phyloP scores from a whole-genome alignment of 2,329 filamentous ascomycete genomes.

The Gyromitra esculenta region DNA sequence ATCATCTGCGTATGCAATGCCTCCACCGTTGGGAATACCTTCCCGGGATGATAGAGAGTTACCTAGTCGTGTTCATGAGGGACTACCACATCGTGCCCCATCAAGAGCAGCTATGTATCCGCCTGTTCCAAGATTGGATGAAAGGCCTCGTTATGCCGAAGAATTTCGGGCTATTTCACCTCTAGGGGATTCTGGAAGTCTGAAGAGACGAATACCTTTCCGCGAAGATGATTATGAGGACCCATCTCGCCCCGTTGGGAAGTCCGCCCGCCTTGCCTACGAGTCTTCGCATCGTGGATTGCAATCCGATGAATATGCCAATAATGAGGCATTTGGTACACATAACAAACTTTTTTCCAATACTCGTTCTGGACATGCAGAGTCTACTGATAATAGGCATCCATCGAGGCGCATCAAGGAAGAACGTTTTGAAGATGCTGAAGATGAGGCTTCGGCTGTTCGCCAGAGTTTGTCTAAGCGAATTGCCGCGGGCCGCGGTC shows the following conservation, averaged over 20 bases:
- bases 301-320: conserved; percentile 49
- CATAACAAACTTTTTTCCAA: conserved; percentile 48
- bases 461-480: conserved; percentile 52
- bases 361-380: conserved; percentile 48
- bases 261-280: conserved; percentile 54
- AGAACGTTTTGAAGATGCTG: conserved; percentile 50
- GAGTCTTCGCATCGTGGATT: conserved; percentile 49
- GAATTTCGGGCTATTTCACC: conserved; percentile 48
- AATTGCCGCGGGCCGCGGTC: conserved; percentile 51
- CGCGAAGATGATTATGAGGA: conserved; percentile 54
- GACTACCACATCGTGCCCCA: conserved; percentile 43
- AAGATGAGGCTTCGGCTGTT: conserved; percentile 52
- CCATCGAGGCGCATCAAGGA: conserved; percentile 48
- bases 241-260: conserved; percentile 48
- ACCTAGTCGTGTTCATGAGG: conserved; percentile 42
- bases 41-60: conserved; percentile 54
- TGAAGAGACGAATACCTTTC: conserved; percentile 54
- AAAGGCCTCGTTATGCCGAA: conserved; percentile 48
- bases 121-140: conserved; percentile 45
- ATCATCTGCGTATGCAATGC: conserved; percentile 53
- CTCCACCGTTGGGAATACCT: conserved; percentile 51
- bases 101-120: conserved; percentile 52
- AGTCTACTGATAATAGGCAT: conserved; percentile 51
- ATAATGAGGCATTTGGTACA: conserved; percentile 45
- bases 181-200: conserved; percentile 39